Percentiles rank a stretch among this genome's conserved stretches.
Conservation (phyloP, 352 stramenopile genomes). For the Peronosclerospora sorghi region DNA sequence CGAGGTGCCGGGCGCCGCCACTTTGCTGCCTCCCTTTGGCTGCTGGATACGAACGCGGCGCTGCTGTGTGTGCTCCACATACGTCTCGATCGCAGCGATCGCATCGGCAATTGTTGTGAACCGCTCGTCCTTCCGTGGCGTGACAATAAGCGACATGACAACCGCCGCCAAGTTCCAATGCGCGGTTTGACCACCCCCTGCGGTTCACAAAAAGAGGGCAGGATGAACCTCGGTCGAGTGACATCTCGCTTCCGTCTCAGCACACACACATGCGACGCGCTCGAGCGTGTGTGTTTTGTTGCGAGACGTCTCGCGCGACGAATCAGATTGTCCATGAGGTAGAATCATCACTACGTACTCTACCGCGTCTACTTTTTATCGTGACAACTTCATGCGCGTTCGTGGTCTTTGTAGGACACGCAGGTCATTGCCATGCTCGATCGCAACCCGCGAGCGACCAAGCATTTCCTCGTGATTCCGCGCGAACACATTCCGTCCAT, state of each 20-base stretch:
- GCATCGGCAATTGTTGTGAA: conserved; percentile 53
- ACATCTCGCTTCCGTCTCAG: background rate
- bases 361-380: no score
- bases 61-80: conserved; percentile 42
- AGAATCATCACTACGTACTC: no score
- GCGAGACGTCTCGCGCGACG: conserved; percentile 27
- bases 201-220: background rate
- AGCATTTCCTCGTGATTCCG: conserved; percentile 54
- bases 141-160: conserved; percentile 3
- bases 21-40: conserved; percentile 11
- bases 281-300: conserved; percentile 45
- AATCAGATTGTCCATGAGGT: conserved; percentile 58
- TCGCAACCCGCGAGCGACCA: conserved; percentile 37
- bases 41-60: conserved; percentile 45
- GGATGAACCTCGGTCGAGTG: background rate
- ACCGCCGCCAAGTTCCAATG: background rate
- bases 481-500: conserved; percentile 47
- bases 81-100: conserved; percentile 46
- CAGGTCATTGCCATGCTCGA: conserved; percentile 51
- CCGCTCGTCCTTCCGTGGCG: conserved; percentile 49
- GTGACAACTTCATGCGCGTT: no score
- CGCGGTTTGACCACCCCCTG: background rate
- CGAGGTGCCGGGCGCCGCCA: background rate
- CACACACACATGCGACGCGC: conserved; percentile 15
- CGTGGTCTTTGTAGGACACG: conserved; percentile 27